phyloP scores from a whole-genome alignment of 2,329 filamentous ascomycete genomes.

The Cryphonectria carpinicola region DNA sequence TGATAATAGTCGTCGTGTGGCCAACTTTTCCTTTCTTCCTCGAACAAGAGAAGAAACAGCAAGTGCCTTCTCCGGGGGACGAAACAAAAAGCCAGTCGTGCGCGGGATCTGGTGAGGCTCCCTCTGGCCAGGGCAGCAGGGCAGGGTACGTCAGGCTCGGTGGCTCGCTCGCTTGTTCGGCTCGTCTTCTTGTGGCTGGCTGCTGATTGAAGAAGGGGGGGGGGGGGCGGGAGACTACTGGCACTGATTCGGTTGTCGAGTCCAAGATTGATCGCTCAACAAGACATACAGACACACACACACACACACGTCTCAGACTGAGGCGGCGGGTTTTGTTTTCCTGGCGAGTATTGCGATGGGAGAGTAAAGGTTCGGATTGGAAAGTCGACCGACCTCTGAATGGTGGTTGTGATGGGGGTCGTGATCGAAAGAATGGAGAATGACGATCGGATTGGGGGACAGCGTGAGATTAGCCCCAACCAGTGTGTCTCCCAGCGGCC shows the following conservation, averaged over 20 bases:
- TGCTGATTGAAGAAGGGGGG: not conserved
- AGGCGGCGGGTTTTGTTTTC: not conserved
- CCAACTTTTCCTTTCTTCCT: not conserved
- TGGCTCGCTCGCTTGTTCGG: not conserved
- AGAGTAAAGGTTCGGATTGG: not conserved
- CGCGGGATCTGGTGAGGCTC: not conserved
- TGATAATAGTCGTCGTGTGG: not conserved
- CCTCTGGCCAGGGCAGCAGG: not conserved
- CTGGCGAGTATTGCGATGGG: not conserved
- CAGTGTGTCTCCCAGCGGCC: not conserved
- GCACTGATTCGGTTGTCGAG: not conserved
- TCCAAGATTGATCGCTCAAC: not conserved
- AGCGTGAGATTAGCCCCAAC: not conserved
- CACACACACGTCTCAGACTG: not conserved
- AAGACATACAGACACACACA: not conserved
- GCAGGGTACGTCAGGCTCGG: constrained; percentile 6
- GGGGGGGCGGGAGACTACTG: not conserved
- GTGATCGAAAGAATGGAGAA: not conserved
- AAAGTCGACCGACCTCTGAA: not conserved
- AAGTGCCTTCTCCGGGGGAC: not conserved
- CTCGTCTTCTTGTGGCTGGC: not conserved
- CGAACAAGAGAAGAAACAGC: not conserved
- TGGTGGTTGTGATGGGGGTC: constrained; percentile 1
- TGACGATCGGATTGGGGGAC: constrained; percentile 5
- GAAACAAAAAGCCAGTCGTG: not conserved